Evolutionary conservation across 116 monocot genomes (phyloP).

Genomic region (Posidonia oceanica): DNA sequence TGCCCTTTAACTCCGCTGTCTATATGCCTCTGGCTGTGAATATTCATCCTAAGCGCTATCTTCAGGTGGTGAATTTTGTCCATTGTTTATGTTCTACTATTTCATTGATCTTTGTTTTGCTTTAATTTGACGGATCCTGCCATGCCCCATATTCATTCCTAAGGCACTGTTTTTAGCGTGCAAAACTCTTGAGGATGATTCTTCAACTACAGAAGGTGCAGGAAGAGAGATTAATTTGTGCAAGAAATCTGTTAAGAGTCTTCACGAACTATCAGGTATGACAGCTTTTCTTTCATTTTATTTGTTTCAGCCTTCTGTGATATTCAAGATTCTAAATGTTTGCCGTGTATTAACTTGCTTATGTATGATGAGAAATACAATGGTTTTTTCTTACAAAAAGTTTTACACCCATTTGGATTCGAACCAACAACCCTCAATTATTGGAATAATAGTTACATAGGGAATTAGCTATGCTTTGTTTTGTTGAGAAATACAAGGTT

Average conservation of each 20-base stretch:
- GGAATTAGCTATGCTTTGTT: no score
- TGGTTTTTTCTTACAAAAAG: no score
- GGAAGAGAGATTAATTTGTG: conserved; percentile 40
- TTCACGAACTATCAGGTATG: conserved; percentile 54
- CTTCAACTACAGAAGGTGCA: conserved; percentile 11
- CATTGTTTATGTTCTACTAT: neutral
- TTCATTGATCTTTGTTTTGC: neutral
- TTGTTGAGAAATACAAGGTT: no score
- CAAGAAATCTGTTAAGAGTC: conserved; percentile 34
- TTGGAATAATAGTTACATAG: no score
- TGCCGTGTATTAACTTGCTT: no score
- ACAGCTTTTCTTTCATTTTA: neutral
- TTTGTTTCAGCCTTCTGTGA: neutral
- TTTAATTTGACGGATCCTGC: conserved; percentile 1
- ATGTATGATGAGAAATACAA: no score
- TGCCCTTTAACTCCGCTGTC: conserved; percentile 56
- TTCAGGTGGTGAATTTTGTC: conserved; percentile 44
- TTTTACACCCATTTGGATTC: no score
- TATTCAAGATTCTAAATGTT: no score
- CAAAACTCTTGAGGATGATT: conserved; percentile 34
- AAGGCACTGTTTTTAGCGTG: conserved; percentile 87
- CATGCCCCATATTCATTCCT: conserved; percentile 13
- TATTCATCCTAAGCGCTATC: conserved; percentile 79
- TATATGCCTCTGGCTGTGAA: conserved; percentile 79
- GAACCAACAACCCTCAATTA: no score